Conservation (phyloP, 2,329 filamentous ascomycete genomes). For the Aspergillus aculeatinus region DNA sequence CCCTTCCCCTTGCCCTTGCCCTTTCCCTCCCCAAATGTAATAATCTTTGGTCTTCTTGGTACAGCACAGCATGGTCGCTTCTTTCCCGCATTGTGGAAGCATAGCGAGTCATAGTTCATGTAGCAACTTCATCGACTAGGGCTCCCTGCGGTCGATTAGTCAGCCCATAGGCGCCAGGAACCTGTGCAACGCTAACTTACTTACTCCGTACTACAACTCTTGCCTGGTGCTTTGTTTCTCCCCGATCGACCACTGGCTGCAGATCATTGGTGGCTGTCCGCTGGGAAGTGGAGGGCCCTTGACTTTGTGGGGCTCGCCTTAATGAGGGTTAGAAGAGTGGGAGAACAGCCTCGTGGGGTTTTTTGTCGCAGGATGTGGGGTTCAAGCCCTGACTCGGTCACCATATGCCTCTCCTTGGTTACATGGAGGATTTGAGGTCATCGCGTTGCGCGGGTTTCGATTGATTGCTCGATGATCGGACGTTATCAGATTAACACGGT, state of each 20-base stretch:
- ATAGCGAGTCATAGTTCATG: no score
- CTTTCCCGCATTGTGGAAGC: not conserved
- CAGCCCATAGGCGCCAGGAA: slow-evolving; percentile 15
- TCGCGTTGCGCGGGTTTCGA: no score
- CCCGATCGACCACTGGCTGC: slow-evolving; percentile 20
- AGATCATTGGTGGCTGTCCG: slow-evolving; percentile 15
- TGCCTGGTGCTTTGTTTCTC: slow-evolving; percentile 11
- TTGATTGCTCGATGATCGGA: no score
- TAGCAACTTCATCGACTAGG: not conserved
- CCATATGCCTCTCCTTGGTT: not conserved
- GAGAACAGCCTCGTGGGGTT: slow-evolving; percentile 24
- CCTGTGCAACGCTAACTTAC: slow-evolving; percentile 8
- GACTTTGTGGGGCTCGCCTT: slow-evolving; percentile 16
- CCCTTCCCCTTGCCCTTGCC: no score
- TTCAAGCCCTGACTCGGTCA: not conserved
- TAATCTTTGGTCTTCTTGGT: not conserved
- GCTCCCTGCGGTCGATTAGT: slow-evolving; percentile 7
- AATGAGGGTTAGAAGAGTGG: not conserved
- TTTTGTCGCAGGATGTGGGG: not conserved
- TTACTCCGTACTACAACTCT: no score
- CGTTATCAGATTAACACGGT: not conserved
- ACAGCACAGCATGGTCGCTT: no score
- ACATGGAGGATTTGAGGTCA: no score
- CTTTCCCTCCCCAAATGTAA: no score
- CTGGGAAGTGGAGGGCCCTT: slow-evolving; percentile 4